Percentiles rank a stretch among this genome's conserved stretches.
Evolutionary conservation across 1,139 yeast species (phyloP).

Genomic region (Candida sanyaensis): DNA sequence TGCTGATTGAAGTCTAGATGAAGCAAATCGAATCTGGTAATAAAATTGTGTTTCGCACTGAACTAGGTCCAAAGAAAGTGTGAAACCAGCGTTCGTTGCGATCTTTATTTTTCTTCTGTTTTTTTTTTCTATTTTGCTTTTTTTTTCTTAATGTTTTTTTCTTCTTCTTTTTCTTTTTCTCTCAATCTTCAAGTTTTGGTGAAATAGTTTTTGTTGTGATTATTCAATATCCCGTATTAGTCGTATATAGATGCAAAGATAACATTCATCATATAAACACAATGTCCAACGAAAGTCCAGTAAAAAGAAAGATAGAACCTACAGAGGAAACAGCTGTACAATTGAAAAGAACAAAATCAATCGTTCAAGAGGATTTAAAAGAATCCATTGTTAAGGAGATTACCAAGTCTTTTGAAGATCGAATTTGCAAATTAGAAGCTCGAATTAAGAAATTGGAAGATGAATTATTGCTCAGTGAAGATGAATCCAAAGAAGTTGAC

Average conservation of each 20-base stretch:
- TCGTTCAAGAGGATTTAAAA: slow-evolving; percentile 17
- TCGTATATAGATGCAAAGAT: not conserved
- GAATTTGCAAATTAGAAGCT: slow-evolving; percentile 22
- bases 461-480: slow-evolving; percentile 11
- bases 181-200: not conserved
- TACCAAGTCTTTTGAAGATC: slow-evolving; percentile 19
- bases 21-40: not conserved
- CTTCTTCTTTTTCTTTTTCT: not conserved
- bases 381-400: slow-evolving; percentile 19
- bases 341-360: slow-evolving; percentile 16
- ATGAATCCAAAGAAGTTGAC: not conserved
- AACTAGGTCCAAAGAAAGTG: not conserved
- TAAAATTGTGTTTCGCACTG: not conserved
- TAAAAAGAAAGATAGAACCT: slow-evolving; percentile 22
- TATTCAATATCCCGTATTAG: not conserved
- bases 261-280: not conserved
- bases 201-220: not conserved
- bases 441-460: slow-evolving; percentile 21
- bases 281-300: slow-evolving; percentile 21
- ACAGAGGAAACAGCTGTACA: slow-evolving; percentile 10
- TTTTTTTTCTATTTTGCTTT: too few species aligned
- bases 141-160: too few species aligned
- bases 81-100: too few species aligned
- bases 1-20: too few species aligned
- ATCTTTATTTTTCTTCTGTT: not conserved